Evolutionary conservation across 2,329 filamentous ascomycete species (phyloP).

Genomic region (Ramularia endophylla): DNA sequence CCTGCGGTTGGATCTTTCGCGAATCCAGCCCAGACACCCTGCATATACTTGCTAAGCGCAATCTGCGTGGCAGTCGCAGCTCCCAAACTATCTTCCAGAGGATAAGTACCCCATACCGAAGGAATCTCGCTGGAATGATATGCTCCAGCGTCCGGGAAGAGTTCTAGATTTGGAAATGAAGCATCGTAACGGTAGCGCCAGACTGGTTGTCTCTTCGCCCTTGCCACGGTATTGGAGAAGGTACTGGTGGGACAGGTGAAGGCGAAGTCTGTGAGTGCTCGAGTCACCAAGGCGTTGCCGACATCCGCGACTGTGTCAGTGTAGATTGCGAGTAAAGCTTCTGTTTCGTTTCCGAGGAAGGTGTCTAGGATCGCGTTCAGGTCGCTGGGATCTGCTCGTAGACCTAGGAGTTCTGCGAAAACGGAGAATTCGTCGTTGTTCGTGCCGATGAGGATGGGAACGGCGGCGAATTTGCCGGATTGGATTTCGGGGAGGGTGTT

Average conservation of each 20-base stretch:
- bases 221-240: slow-evolving; percentile 13
- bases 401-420: slow-evolving; percentile 18
- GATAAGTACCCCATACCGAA: slow-evolving; percentile 19
- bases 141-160: slow-evolving; percentile 21
- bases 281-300: slow-evolving; percentile 1
- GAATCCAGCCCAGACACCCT: slow-evolving; percentile 16
- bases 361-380: too few relatives aligned
- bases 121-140: slow-evolving; percentile 33
- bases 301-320: background rate
- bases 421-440: slow-evolving; percentile 25
- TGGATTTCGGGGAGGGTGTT: slow-evolving; percentile 9
- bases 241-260: slow-evolving; percentile 25
- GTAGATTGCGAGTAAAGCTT: too few relatives aligned
- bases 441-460: slow-evolving; percentile 23
- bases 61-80: slow-evolving; percentile 13
- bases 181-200: slow-evolving; percentile 28
- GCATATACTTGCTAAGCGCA: slow-evolving; percentile 18
- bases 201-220: slow-evolving; percentile 14
- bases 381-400: too few relatives aligned
- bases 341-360: too few relatives aligned
- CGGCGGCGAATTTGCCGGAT: slow-evolving; percentile 14
- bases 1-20: slow-evolving; percentile 19
- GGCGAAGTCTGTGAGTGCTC: slow-evolving; percentile 10
- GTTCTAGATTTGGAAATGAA: slow-evolving; percentile 24
- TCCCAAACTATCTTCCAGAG: slow-evolving; percentile 9